phyloP scores from a whole-genome alignment of 768 basidiomycete species.

The Strobilomyces confusus region DNA sequence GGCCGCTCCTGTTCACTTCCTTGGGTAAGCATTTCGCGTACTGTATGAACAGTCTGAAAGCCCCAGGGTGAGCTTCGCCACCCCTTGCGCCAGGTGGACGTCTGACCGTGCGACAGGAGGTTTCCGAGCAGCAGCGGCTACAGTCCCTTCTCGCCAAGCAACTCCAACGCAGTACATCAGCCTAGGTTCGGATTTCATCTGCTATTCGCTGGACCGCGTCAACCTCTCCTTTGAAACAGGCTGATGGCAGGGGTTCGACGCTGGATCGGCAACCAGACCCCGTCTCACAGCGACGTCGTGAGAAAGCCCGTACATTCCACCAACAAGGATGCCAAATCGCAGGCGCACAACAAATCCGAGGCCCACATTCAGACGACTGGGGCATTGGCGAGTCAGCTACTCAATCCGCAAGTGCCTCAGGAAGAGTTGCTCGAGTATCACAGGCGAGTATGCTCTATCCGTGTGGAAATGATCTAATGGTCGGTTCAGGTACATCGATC shows the following conservation, averaged over 20 bases:
- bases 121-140: slow-evolving; percentile 61
- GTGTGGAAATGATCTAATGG: neutral
- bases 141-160: slow-evolving; percentile 73
- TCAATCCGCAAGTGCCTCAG: slow-evolving; percentile 61
- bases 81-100: neutral
- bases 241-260: slow-evolving; percentile 75
- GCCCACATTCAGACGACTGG: slow-evolving; percentile 45
- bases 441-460: slow-evolving; percentile 39
- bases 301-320: slow-evolving; percentile 36
- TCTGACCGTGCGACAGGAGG: slow-evolving; percentile 43
- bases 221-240: slow-evolving; percentile 32
- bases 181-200: slow-evolving; percentile 31
- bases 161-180: slow-evolving; percentile 34
- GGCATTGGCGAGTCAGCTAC: slow-evolving; percentile 49
- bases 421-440: slow-evolving; percentile 71
- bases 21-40: slow-evolving; percentile 87
- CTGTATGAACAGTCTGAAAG: slow-evolving; percentile 85
- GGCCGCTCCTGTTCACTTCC: slow-evolving; percentile 78
- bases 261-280: slow-evolving; percentile 64
- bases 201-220: slow-evolving; percentile 20
- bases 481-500: slow-evolving; percentile 61
- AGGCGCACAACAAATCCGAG: slow-evolving; percentile 26
- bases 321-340: slow-evolving; percentile 24
- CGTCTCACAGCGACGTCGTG: slow-evolving; percentile 38
- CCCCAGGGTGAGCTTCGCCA: slow-evolving; percentile 59